Evolutionary conservation across 805 yeast species (phyloP), one percentile per base, ranked within the genome.

Genomic region (Metschnikowia koreensis): DNA sequence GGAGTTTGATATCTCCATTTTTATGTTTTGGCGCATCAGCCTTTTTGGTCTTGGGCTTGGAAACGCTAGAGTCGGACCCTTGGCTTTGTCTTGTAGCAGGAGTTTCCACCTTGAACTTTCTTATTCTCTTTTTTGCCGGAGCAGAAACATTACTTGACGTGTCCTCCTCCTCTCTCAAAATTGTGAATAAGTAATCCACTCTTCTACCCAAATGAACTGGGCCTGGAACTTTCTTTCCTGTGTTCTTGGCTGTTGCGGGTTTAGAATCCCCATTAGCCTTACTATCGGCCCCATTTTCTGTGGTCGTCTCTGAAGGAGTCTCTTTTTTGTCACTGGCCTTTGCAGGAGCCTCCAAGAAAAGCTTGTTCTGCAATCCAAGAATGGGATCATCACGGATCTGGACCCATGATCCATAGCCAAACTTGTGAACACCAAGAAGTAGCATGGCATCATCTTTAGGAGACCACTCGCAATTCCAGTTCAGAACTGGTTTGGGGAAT

Each of bases 371-470:
- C 54, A 94, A 75, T 10, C 91, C 92, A 52, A 94, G 76, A 47
- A 89, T 79, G 1, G 99, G 98, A 70, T 94, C 99, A 70, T 94
- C 99, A 64, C 99, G 79, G 43, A 94, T 92, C 63, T 88, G 92
- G 2, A 80, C 66, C 99, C 99, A 94, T 1, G 97, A 85, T 15
- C 98, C 98, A 67, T 90, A 92, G 0, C 99, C 99, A 69, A 92
- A 92, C 69, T 89, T 91, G 63, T 81, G 80, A 22, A 93, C 87
- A 57, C 99, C 99, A 36, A 88, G 81, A 54, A 94, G 68, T 48
- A 94, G 76, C 83, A 84, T 87, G 47, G 91, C 87, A 67, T 94
- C 99, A 65, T 94, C 96, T 33, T 77, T 81, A 12, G 78, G 75
- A 2, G 76, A 75, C 99, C 99, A 94, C 29, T 82, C 83, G 61